Base-by-base conservation (phyloP, 306 rosid species). In the Prinsepia uniflora region DNA sequence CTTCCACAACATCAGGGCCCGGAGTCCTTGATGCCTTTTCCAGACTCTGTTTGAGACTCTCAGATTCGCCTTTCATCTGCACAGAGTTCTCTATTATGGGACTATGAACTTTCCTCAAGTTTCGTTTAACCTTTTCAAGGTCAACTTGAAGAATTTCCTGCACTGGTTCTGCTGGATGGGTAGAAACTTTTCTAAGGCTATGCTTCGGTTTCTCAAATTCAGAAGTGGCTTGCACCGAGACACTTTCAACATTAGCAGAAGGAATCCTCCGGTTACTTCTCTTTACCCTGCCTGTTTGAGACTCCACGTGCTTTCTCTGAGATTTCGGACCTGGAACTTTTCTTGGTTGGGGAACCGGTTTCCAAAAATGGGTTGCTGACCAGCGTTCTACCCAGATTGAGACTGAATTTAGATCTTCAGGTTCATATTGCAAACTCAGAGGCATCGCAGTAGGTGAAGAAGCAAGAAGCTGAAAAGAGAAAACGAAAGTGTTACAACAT, bases 101-200 rank as follows among this genome's bases (percentile, higher is more conserved):
- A 81, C 78, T 95, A 61, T 89, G 96, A 78, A 95, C 91, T 91
- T 86, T 95, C 74, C 99, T 91, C 79, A 91, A 82, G 87, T 82
- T 87, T 20, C 96, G 96, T 52, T 95, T 95, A 67, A 95, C 86
- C 87, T 95, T 95, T 83, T 91, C 99, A 60, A 95, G 93, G 76
- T 95, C 99, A 82, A 42, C 63, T 82, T 95, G 97, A 59, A 97
- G 91, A 77, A 89, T 89, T 81, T 95, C 97, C 80, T 71, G 86
- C 75, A 80, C 83, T 46, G 85, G 80, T 18, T 91, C 92, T 0
- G 84, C 70, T 13, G 96, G 75, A 58, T 91, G 96, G 80, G 78
- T 81, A 45, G 93, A 73, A 59, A 75, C 76, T 81, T 95, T 95
- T 82, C 92, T 79, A 22, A 55, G 5, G 65, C 65, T 84, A 10